Percentiles rank a stretch among this genome's conserved stretches.
Conservation (phyloP, 163 green algal genomes). For the Smithsoniella earleae region DNA sequence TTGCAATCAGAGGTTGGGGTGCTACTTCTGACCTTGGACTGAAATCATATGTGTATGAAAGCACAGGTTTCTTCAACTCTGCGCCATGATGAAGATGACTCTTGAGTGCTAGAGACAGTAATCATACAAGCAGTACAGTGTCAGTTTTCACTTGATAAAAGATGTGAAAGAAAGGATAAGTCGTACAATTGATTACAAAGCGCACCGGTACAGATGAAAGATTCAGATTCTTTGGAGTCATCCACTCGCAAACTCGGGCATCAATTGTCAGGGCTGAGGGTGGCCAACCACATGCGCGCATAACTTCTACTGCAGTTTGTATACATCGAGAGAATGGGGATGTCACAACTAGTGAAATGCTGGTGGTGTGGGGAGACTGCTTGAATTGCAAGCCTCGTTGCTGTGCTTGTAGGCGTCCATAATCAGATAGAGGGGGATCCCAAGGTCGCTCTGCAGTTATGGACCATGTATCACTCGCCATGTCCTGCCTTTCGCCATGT, state of each 20-base stretch:
- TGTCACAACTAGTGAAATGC: neutral
- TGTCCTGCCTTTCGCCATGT: conserved; percentile 25
- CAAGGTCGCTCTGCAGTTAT: neutral
- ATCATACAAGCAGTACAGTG: too few species aligned
- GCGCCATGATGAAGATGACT: too few species aligned
- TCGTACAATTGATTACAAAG: too few species aligned
- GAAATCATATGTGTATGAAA: too few species aligned
- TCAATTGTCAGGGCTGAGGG: conserved; percentile 9
- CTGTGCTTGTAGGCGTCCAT: neutral
- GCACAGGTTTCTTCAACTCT: too few species aligned
- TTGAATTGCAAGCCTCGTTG: too few species aligned
- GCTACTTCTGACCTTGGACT: too few species aligned
- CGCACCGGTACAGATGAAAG: neutral
- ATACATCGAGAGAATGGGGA: conserved; percentile 22
- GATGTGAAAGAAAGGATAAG: too few species aligned
- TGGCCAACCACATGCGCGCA: conserved; percentile 4
- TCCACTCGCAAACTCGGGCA: conserved; percentile 18
- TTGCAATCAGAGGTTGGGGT: too few species aligned
- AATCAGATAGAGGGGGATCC: conserved; percentile 11
- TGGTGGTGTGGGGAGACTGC: too few species aligned
- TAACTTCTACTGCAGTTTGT: conserved; percentile 17
- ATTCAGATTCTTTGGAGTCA: conserved; percentile 9
- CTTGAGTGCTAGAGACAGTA: too few species aligned
- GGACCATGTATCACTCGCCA: neutral
- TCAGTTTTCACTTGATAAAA: too few species aligned